A percentile compares a stretch with the other conserved stretches of the same genome.
Conservation (phyloP, 2,329 filamentous ascomycete species). For the Davidsoniella eucalypti region DNA sequence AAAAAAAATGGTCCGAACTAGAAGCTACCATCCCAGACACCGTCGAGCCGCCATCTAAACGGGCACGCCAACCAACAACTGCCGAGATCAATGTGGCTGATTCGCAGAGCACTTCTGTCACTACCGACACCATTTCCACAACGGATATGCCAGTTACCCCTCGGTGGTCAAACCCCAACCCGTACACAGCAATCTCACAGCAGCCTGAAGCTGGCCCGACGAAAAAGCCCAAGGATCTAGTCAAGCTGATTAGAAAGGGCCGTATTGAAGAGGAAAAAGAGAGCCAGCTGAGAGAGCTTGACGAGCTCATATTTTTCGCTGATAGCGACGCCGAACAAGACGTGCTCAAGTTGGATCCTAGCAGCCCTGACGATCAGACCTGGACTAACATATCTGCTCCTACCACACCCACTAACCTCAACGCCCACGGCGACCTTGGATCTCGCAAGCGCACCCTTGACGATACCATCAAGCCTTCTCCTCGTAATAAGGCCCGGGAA, state of each 20-base stretch:
- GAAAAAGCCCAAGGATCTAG: constrained; percentile 68
- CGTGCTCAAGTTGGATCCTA: constrained; percentile 7
- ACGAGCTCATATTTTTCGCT: constrained; percentile 84
- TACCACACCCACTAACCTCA: constrained; percentile 14
- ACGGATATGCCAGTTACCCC: constrained; percentile 26
- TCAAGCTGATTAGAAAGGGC: constrained; percentile 82
- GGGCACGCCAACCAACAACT: constrained; percentile 23
- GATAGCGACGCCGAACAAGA: constrained; percentile 40
- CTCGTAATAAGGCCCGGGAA: constrained; percentile 30
- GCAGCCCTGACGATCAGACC: constrained; percentile 6
- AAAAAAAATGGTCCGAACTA: background rate
- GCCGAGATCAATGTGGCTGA: constrained; percentile 12
- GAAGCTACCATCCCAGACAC: constrained; percentile 14
- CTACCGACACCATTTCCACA: background rate
- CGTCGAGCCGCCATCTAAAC: constrained; percentile 27
- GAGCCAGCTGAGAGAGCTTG: constrained; percentile 38
- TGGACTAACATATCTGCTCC: constrained; percentile 10
- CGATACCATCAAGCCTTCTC: constrained; percentile 46
- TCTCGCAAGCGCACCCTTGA: constrained; percentile 60
- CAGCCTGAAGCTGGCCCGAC: constrained; percentile 51
- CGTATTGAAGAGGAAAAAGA: constrained; percentile 43
- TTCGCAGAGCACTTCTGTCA: background rate
- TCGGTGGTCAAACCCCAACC: constrained; percentile 92
- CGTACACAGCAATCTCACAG: constrained; percentile 65
- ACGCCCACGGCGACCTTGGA: constrained; percentile 26